A percentile compares a stretch with the other conserved stretches of the same genome.
These are phyloP conservation scores for Centrapalus pauciflorus DNA, from an alignment of 129 eudicot species.

Conservation along the genomic window DNA sequence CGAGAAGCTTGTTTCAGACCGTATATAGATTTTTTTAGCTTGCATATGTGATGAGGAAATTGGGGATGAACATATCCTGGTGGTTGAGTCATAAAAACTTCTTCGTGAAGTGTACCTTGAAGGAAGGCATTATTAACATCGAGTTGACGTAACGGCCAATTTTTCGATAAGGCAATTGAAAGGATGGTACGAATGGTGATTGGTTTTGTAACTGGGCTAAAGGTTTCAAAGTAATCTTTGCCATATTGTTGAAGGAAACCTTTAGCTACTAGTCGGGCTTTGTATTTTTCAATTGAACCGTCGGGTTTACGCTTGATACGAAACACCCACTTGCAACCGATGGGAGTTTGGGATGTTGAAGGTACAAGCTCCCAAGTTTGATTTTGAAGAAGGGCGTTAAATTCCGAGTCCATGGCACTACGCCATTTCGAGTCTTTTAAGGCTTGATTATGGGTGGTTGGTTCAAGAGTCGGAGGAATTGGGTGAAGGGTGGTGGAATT, in stretches of 20 bases:
- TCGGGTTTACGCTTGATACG: not conserved
- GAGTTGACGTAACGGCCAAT: not conserved
- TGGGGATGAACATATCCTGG: not conserved
- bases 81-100: not conserved
- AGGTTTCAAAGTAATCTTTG: slow-evolving; percentile 1
- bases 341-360: not conserved
- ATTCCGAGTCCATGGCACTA: not conserved
- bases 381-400: not conserved
- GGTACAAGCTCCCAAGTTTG: not conserved
- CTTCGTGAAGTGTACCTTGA: not conserved
- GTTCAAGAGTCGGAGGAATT: not conserved
- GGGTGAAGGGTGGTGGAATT: not conserved
- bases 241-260: not conserved
- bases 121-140: slow-evolving; percentile 8
- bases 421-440: no score
- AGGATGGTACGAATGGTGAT: not conserved
- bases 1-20: not conserved
- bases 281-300: not conserved
- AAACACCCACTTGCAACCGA: not conserved
- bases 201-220: slow-evolving; percentile 1
- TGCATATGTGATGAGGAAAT: not conserved
- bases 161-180: not conserved
- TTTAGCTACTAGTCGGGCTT: not conserved
- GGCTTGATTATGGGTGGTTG: not conserved
- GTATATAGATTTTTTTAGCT: not conserved